Percentiles rank a stretch among this genome's conserved stretches.
phyloP scores from a whole-genome alignment of 306 rosid species.

The Glycine soja region DNA sequence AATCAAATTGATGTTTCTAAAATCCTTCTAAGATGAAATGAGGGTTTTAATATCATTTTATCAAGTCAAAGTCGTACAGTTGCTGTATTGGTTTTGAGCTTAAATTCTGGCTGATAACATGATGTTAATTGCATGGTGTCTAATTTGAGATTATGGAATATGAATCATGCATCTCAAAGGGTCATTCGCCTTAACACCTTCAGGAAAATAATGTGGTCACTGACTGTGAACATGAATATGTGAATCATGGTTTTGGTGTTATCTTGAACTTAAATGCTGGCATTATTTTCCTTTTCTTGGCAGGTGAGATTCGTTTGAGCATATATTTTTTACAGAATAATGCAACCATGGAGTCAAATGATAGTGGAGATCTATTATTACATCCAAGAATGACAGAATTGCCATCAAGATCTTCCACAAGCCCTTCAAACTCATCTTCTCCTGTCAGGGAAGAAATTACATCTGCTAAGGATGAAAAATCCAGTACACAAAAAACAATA shows the following conservation, averaged over 20 bases:
- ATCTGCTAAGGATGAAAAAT: constrained; percentile 72
- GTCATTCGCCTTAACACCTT: constrained; percentile 12
- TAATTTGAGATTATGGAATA: not conserved
- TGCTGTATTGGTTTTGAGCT: constrained; percentile 27
- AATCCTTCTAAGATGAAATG: constrained; percentile 3
- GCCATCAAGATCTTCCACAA: constrained; percentile 50
- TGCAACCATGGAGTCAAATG: constrained; percentile 53
- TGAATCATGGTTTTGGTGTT: constrained; percentile 17
- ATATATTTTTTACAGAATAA: constrained; percentile 62
- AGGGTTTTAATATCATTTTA: not conserved
- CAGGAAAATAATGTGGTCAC: constrained; percentile 25
- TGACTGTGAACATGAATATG: constrained; percentile 16
- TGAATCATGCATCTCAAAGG: constrained; percentile 18
- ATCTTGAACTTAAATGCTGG: constrained; percentile 28
- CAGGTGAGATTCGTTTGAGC: constrained; percentile 88
- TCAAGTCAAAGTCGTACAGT: constrained; percentile 13
- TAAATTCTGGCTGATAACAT: constrained; percentile 16
- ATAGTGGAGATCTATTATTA: constrained; percentile 42
- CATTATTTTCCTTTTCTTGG: constrained; percentile 28
- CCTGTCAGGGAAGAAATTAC: constrained; percentile 62
- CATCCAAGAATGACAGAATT: constrained; percentile 49
- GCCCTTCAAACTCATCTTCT: constrained; percentile 59
- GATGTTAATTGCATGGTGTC: constrained; percentile 34
- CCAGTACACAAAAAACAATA: constrained; percentile 60
- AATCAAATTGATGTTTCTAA: constrained; percentile 20